Evolutionary conservation across 495 filamentous ascomycete species (phyloP), one percentile per base, ranked within the genome.

Genomic region (Annulohypoxylon stygium): DNA sequence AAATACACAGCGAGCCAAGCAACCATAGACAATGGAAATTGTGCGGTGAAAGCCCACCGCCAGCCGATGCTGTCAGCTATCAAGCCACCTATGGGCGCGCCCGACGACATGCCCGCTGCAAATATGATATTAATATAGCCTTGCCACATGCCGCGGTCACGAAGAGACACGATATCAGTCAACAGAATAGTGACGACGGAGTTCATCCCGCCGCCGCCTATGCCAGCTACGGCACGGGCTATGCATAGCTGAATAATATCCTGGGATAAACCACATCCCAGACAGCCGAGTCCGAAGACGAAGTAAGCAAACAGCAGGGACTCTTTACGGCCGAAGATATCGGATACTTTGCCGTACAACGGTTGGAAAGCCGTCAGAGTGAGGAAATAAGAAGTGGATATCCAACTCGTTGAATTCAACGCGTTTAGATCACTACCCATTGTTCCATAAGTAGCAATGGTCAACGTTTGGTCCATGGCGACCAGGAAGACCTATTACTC

Each of bases 161-260:
- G 85, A 58, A 97, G 83, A 8, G 92, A 85, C 3, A 97, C 86
- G 16, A 95, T 85, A 78, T 97, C 94, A 59, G 88, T 92, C 66
- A 97, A 79, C 34, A 97, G 79, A 58, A 97, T 95, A 62, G 82
- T 88, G 48, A 92, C 92, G 57, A 96, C 88, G 4, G 91, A 91
- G 3, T 90, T 93, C 93, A 97, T 95, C 20, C 93, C 94, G 26
- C 92, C 93, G 20, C 93, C 94, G 10, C 93, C 93, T 67, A 95
- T 89, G 4, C 93, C 93, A 9, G 80, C 78, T 18, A 85, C 65
- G n/a, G 88, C 88, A 55, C 88, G 80, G 30, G 92, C 90, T 61
- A 87, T 87, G 76, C 94, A 92, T 23, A 97, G 79, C 73, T 94
- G 81, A 48, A 83, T 81, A 79, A 97, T 93, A 77, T 89, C 86